Evolutionary conservation across 2,329 filamentous ascomycete genomes (phyloP).

Genomic region (Fusarium sambucinum): DNA sequence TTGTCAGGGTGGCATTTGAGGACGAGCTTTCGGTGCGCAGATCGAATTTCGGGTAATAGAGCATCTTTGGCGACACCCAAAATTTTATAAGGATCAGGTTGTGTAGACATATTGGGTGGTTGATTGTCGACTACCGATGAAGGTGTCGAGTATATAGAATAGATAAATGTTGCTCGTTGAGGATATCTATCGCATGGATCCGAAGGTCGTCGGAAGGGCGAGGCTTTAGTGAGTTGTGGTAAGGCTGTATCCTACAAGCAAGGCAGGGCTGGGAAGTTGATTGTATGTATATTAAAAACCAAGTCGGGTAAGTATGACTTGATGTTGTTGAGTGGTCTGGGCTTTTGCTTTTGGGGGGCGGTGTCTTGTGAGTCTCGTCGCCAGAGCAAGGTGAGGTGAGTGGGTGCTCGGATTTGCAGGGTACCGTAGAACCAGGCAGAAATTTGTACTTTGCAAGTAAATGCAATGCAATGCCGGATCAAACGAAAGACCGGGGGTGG

Average conservation of each 20-base stretch:
- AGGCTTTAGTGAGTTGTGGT: slow-evolving; percentile 38
- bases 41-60: slow-evolving; percentile 77
- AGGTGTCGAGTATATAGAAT: slow-evolving; percentile 35
- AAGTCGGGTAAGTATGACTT: slow-evolving; percentile 38
- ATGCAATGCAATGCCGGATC: slow-evolving; percentile 36
- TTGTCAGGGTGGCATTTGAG: slow-evolving; percentile 94
- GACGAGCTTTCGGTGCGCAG: slow-evolving; percentile 85
- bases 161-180: slow-evolving; percentile 18
- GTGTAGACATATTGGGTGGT: slow-evolving; percentile 59
- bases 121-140: slow-evolving; percentile 26
- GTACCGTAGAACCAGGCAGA: slow-evolving; percentile 46
- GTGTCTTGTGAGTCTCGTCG: slow-evolving; percentile 47
- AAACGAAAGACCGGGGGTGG: slow-evolving; percentile 45
- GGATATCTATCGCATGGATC: slow-evolving; percentile 45
- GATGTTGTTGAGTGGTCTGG: slow-evolving; percentile 46
- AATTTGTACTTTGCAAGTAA: slow-evolving; percentile 44
- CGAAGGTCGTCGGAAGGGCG: slow-evolving; percentile 39
- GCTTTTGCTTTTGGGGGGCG: slow-evolving; percentile 41
- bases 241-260: slow-evolving; percentile 43
- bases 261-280: slow-evolving; percentile 41
- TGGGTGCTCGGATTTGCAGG: slow-evolving; percentile 44
- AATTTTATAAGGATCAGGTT: slow-evolving; percentile 81
- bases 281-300: slow-evolving; percentile 44
- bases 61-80: slow-evolving; percentile 81
- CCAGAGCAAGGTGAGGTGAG: slow-evolving; percentile 43